These are phyloP conservation scores for Saprolegnia parasitica DNA, from an alignment of 352 stramenopile genomes.

Conservation along the genomic window DNA sequence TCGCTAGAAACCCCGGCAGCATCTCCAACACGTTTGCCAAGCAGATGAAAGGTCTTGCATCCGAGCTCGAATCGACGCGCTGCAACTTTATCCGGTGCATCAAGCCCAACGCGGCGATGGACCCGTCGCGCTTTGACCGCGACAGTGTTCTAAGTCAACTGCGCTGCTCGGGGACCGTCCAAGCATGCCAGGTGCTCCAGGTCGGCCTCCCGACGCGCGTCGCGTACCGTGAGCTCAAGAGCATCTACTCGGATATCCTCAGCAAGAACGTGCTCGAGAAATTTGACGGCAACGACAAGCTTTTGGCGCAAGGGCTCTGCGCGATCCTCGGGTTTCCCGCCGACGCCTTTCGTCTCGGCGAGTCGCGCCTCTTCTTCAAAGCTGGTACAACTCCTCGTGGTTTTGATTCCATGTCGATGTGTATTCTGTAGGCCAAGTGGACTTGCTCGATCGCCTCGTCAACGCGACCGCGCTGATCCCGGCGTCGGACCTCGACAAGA, in stretches of 20 bases:
- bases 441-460: conserved; percentile 71
- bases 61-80: conserved; percentile 37
- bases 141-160: conserved; percentile 33
- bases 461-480: conserved; percentile 29
- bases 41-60: conserved; percentile 42
- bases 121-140: conserved; percentile 27
- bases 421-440: no score
- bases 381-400: no score
- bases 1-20: conserved; percentile 28
- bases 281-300: conserved; percentile 78
- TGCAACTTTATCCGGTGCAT: conserved; percentile 43
- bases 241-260: conserved; percentile 73
- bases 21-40: conserved; percentile 31
- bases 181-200: conserved; percentile 72
- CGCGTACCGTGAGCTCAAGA: conserved; percentile 76
- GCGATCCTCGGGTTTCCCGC: conserved; percentile 71
- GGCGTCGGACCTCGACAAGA: conserved; percentile 43
- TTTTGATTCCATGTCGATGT: no score
- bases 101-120: conserved; percentile 34
- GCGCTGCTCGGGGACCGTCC: conserved; percentile 33
- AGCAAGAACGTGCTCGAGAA: conserved; percentile 44
- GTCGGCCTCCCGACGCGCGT: conserved; percentile 81
- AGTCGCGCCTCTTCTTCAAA: conserved; percentile 79
- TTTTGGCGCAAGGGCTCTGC: conserved; percentile 82
- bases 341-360: conserved; percentile 68